Conservation (phyloP, 139 green algal genomes). For the Trebouxia sp. region DNA sequence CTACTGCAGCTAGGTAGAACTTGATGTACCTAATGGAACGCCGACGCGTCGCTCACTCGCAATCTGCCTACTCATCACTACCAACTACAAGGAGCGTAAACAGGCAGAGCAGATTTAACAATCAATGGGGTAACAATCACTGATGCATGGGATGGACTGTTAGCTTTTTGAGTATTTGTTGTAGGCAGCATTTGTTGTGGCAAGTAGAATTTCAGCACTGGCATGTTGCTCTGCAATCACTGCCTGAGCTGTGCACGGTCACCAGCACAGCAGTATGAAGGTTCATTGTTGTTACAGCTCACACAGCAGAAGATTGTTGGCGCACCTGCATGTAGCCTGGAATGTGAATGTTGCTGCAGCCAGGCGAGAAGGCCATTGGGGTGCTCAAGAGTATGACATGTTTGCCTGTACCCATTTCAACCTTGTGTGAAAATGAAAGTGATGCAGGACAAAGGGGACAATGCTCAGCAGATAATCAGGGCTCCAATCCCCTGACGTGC, state of each 20-base stretch:
- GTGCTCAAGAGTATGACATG: constrained; percentile 17
- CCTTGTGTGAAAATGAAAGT: not conserved
- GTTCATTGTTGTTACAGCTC: not conserved
- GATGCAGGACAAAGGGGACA: not conserved
- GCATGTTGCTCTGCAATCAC: not conserved
- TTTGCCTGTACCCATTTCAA: not conserved
- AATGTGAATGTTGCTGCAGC: constrained; percentile 16
- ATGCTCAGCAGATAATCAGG: not conserved
- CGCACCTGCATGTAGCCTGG: constrained; percentile 22
- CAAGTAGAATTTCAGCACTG: not conserved
- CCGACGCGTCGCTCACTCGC: no score
- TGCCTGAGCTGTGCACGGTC: not conserved
- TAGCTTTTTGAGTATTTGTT: no score
- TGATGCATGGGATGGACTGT: no score
- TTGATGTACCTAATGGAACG: not conserved
- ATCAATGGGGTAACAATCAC: no score
- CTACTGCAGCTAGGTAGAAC: not conserved
- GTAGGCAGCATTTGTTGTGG: not conserved
- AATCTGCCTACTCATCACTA: no score
- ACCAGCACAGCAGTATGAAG: not conserved
- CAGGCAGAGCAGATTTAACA: no score
- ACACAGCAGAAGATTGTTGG: not conserved
- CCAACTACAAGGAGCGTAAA: no score
- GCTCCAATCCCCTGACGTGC: not conserved
- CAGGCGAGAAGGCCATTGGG: constrained; percentile 23